phyloP scores from a whole-genome alignment of 139 green algal genomes.

The Haematococcus lacustris region DNA sequence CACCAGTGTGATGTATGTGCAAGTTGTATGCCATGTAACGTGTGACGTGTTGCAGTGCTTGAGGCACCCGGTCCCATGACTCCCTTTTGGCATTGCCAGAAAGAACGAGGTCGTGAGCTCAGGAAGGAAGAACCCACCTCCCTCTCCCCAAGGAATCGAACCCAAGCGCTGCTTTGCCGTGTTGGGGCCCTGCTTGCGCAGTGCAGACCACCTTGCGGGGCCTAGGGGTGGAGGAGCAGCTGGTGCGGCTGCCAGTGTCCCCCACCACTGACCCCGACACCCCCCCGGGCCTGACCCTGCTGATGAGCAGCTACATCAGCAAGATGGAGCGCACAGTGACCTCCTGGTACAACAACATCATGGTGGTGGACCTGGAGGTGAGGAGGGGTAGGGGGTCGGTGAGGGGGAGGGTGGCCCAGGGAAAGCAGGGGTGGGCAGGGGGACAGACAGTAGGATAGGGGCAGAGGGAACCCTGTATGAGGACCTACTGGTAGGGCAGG shows the following conservation, averaged over 20 bases:
- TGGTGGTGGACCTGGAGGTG: constrained; percentile 49
- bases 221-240: constrained; percentile 65
- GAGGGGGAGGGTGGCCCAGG: no score
- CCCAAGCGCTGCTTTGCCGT: not conserved
- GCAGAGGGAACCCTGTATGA: no score
- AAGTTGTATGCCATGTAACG: no score
- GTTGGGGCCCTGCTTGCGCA: not conserved
- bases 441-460: no score
- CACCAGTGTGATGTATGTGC: no score
- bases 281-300: constrained; percentile 44
- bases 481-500: no score
- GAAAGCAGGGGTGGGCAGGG: no score
- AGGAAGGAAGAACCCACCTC: not conserved
- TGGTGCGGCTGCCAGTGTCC: constrained; percentile 15
- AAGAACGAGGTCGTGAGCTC: not conserved
- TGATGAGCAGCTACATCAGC: constrained; percentile 70
- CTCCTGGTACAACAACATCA: constrained; percentile 76
- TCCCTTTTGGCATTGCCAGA: not conserved
- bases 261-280: constrained; percentile 14
- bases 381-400: not conserved
- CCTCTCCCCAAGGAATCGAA: not conserved
- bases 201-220: constrained; percentile 53
- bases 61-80: not conserved
- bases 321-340: constrained; percentile 58
- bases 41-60: no score